Evolutionary conservation across 345 rosid genomes (phyloP).

Genomic region (Arabidopsis arenosa): DNA sequence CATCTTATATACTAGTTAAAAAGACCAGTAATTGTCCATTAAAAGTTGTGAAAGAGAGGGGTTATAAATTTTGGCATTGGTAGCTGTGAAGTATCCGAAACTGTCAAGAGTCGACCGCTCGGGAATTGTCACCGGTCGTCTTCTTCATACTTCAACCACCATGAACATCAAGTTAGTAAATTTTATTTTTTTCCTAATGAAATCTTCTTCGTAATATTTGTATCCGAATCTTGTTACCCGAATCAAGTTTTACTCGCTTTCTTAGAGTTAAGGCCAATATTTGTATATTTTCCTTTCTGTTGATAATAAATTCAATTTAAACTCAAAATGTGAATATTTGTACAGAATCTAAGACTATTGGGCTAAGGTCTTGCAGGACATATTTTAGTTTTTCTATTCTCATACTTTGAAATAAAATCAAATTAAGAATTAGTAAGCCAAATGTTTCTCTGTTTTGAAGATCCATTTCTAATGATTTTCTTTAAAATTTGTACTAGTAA

Average conservation of each 20-base stretch:
- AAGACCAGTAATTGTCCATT: not conserved
- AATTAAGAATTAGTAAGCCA: not conserved
- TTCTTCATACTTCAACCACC: not conserved
- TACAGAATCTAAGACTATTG: too few species aligned
- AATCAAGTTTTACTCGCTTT: not conserved
- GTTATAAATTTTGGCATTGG: not conserved
- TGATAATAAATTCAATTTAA: too few species aligned
- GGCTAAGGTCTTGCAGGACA: not conserved
- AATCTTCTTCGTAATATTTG: not conserved
- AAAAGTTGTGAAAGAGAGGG: not conserved
- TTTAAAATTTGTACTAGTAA: not conserved
- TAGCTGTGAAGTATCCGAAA: not conserved
- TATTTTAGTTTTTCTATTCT: not conserved
- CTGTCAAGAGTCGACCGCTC: not conserved
- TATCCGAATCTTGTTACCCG: not conserved
- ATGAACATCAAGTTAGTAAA: constrained; percentile 29
- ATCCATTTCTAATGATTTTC: not conserved
- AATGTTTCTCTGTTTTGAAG: not conserved
- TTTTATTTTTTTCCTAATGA: not conserved
- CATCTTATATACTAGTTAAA: not conserved
- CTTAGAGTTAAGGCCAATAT: not conserved
- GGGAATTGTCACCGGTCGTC: not conserved
- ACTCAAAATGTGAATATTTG: too few species aligned
- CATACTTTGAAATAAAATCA: not conserved
- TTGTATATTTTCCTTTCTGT: too few species aligned